Evolutionary conservation across 345 rosid species (phyloP).

Genomic region (Raphanus raphanistrum): DNA sequence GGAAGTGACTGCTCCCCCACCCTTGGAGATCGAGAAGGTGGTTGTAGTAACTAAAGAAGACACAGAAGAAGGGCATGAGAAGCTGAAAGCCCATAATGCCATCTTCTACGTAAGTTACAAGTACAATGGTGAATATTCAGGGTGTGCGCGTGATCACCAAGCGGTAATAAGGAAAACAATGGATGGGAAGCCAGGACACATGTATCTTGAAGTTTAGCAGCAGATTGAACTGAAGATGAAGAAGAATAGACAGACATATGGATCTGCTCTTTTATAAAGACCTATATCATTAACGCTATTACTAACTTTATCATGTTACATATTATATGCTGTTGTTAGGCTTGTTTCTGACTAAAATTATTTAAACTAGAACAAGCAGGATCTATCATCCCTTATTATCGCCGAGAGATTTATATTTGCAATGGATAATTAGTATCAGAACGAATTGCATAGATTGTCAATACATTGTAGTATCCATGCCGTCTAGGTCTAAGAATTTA

Average conservation of each 20-base stretch:
- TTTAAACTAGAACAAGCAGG: background rate
- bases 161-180: slow-evolving; percentile 9
- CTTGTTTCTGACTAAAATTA: background rate
- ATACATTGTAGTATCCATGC: background rate
- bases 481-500: background rate
- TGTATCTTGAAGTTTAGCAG: slow-evolving; percentile 4
- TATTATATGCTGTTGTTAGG: background rate
- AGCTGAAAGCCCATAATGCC: slow-evolving; percentile 8
- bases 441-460: background rate
- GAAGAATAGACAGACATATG: background rate
- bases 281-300: background rate
- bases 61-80: slow-evolving; percentile 1
- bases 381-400: no score
- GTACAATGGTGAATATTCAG: background rate
- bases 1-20: background rate
- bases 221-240: background rate
- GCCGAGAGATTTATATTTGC: background rate
- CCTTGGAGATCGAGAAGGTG: slow-evolving; percentile 11
- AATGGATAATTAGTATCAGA: background rate
- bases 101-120: slow-evolving; percentile 25
- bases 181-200: slow-evolving; percentile 19
- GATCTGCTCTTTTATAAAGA: background rate
- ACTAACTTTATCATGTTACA: background rate
- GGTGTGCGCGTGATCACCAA: background rate
- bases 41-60: slow-evolving; percentile 18